Evolutionary conservation across 352 stramenopile genomes (phyloP).

Genomic region (Phytopythium cucurbitacearum): DNA sequence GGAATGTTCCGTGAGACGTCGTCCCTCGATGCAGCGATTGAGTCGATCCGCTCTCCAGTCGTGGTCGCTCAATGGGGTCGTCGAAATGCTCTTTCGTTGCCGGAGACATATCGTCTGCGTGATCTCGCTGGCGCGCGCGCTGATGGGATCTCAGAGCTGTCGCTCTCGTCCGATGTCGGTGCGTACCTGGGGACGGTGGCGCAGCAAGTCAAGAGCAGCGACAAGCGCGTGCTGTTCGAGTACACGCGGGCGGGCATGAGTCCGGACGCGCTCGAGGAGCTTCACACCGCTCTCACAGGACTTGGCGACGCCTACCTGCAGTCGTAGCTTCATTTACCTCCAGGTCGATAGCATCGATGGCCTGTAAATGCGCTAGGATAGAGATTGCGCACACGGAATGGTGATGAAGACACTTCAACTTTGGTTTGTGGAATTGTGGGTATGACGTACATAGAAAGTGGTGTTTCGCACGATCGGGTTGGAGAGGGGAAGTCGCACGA

Average conservation of each 20-base stretch:
- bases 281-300: slow-evolving; percentile 36
- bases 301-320: slow-evolving; percentile 38
- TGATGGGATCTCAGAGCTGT: slow-evolving; percentile 44
- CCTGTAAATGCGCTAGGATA: too few relatives aligned
- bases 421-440: too few relatives aligned
- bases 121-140: slow-evolving; percentile 18
- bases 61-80: slow-evolving; percentile 40
- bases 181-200: slow-evolving; percentile 41
- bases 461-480: too few relatives aligned
- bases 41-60: slow-evolving; percentile 20
- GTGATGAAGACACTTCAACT: too few relatives aligned
- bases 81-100: slow-evolving; percentile 15
- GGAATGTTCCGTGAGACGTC: slow-evolving; percentile 30
- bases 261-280: slow-evolving; percentile 55
- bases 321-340: too few relatives aligned
- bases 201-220: slow-evolving; percentile 23
- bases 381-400: too few relatives aligned
- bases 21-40: slow-evolving; percentile 22
- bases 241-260: slow-evolving; percentile 74
- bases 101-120: slow-evolving; percentile 15
- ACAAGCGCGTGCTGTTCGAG: slow-evolving; percentile 70
- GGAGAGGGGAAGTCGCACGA: too few relatives aligned
- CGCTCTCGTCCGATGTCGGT: slow-evolving; percentile 33
- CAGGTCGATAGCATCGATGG: too few relatives aligned
- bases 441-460: too few relatives aligned